phyloP scores from a whole-genome alignment of 2,329 filamentous ascomycete species.

The Paradendryphiella salina region DNA sequence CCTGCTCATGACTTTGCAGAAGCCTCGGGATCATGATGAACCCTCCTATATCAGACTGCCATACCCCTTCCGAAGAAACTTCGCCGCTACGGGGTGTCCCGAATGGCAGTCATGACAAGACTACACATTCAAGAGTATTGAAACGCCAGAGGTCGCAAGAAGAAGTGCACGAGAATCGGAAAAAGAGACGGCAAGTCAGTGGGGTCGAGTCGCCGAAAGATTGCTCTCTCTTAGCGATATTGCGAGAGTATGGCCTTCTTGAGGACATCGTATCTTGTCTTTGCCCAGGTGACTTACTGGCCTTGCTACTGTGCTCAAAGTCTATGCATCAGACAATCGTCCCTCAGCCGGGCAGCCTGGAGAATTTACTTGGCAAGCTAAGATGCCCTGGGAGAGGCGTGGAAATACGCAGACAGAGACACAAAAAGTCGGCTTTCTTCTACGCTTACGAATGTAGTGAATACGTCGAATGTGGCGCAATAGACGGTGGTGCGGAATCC shows the following conservation, averaged over 20 bases:
- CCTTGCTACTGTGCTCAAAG: constrained; percentile 37
- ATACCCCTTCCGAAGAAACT: background rate
- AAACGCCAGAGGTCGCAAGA: constrained; percentile 30
- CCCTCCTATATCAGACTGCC: background rate
- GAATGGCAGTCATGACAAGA: background rate
- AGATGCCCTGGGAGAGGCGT: constrained; percentile 35
- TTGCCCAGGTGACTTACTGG: constrained; percentile 32
- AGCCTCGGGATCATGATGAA: constrained; percentile 1
- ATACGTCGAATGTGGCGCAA: constrained; percentile 29
- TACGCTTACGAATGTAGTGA: constrained; percentile 28
- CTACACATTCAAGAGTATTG: constrained; percentile 6
- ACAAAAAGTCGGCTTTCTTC: constrained; percentile 33
- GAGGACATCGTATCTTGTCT: constrained; percentile 30
- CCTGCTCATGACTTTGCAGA: constrained; percentile 13
- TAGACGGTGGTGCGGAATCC: constrained; percentile 16
- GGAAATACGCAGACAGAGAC: constrained; percentile 23
- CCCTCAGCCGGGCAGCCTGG: constrained; percentile 27
- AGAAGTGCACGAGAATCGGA: constrained; percentile 1
- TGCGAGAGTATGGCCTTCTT: constrained; percentile 39
- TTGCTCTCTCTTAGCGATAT: constrained; percentile 24
- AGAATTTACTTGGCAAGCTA: constrained; percentile 34
- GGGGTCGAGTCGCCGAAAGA: background rate
- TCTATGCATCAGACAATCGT: constrained; percentile 29
- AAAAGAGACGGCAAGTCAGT: constrained; percentile 12
- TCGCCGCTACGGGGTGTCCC: background rate